Percentiles rank a stretch among this genome's conserved stretches.
Conservation (phyloP, 192 early-diverging fungal genomes). For the Physocladia obscura region DNA sequence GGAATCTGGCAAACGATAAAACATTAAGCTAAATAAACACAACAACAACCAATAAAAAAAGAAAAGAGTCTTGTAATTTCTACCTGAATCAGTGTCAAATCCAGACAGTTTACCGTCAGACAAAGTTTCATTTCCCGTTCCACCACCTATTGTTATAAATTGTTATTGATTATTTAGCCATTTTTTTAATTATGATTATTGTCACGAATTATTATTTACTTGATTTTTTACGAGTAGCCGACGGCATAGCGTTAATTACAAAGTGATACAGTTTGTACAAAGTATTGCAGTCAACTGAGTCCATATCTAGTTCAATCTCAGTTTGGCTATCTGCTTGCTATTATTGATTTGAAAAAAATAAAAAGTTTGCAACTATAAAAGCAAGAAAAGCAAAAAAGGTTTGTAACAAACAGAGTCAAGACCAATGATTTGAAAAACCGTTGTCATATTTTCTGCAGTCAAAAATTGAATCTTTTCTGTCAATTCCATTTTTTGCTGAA, state of each 20-base stretch:
- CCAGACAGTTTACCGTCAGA: slow-evolving; percentile 18
- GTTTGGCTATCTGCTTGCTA: slow-evolving; percentile 60
- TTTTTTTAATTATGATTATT: not conserved
- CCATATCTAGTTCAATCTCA: slow-evolving; percentile 96
- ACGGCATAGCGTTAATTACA: slow-evolving; percentile 47
- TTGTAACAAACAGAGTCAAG: slow-evolving; percentile 69
- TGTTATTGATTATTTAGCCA: too few species aligned
- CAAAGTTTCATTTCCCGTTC: not conserved
- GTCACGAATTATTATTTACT: not conserved
- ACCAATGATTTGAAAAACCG: slow-evolving; percentile 76
- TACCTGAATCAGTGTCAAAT: slow-evolving; percentile 33
- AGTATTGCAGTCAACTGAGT: slow-evolving; percentile 77
- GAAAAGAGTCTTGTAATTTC: not conserved
- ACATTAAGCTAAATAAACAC: not conserved
- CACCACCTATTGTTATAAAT: not conserved
- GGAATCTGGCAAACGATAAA: not conserved
- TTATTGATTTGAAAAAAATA: not conserved
- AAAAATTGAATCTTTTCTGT: slow-evolving; percentile 63
- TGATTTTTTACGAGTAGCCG: not conserved
- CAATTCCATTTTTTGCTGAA: slow-evolving; percentile 88
- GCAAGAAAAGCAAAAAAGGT: slow-evolving; percentile 50
- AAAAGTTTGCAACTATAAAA: not conserved
- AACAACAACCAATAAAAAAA: not conserved
- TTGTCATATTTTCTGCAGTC: slow-evolving; percentile 58
- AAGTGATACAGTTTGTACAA: slow-evolving; percentile 84